Evolutionary conservation across 2,329 filamentous ascomycete species (phyloP), one percentile per base, ranked within the genome.

Genomic region (Macrophomina pseudophaseolina): DNA sequence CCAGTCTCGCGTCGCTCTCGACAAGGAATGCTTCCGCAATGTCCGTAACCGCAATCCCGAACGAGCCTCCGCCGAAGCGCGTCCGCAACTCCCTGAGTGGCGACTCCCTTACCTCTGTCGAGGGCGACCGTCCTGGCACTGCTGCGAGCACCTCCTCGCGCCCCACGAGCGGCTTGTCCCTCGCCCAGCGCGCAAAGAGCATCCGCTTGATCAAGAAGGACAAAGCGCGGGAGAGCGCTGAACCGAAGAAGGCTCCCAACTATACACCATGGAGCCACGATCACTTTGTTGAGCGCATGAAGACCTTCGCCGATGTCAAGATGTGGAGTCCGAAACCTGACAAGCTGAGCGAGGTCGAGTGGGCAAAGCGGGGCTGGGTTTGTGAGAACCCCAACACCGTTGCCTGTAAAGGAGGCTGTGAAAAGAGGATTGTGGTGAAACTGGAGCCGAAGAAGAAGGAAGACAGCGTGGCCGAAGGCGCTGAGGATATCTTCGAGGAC

Each of bases 311-410:
- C 74, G 93, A 94, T 71, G 89, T 98, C 56, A 95, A 93, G 64
- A 87, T 91, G 75, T 99, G 94, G 94, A 91, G 91, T n/a, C 91
- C 92, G 0, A 98, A 98, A 76, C 94, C 95, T 0, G 87, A 94
- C 63, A 85, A 84, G 40, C 89, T 98, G 72, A 93, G 88, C 74
- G 95, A 98, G 79, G 89, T 97, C 7, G 91, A 93, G 76, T 99
- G 95, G 95, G 94, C 94, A 0, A 97, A 94, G 82, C 84, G 91
- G 67, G 94, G 94, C 0, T 99, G 95, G 94, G 85, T 90, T 4
- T 97, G 94, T 73, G 88, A 91, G 53, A 71, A 69, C 1, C 77
- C 75, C 74, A 93, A 97, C 78, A 91, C 91, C 4, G 92, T 98
- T 16, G 88, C 89, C 18, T 99, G 95, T 76, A 84, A 83, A 49